Percentiles rank a stretch among this genome's conserved stretches.
Conservation (phyloP, 2,329 filamentous ascomycete genomes). For the Talaromyces sp. region DNA sequence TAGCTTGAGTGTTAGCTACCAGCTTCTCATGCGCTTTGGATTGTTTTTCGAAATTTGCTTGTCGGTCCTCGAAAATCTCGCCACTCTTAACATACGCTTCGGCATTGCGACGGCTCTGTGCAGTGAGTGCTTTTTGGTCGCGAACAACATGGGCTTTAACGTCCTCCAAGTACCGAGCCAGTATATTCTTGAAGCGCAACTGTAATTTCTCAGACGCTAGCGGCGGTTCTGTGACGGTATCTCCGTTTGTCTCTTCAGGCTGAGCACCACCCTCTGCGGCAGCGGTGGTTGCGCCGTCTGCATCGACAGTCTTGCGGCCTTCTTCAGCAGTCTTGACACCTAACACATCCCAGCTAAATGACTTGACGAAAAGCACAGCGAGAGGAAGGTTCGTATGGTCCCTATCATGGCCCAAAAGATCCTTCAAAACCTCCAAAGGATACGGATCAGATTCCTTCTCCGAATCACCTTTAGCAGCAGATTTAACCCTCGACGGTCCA, state of each 20-base stretch:
- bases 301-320: conserved; percentile 78
- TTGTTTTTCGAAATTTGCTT: conserved; percentile 92
- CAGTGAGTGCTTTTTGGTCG: conserved; percentile 86
- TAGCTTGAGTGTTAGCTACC: conserved; percentile 81
- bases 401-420: conserved; percentile 87
- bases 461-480: conserved; percentile 57
- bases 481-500: conserved; percentile 61
- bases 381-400: conserved; percentile 89
- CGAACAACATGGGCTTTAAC: conserved; percentile 83
- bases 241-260: conserved; percentile 37
- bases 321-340: conserved; percentile 73
- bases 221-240: conserved; percentile 59
- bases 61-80: conserved; percentile 95
- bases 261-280: conserved; percentile 37
- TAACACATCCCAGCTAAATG: conserved; percentile 92
- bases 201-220: conserved; percentile 75
- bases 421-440: conserved; percentile 95
- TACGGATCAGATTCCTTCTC: conserved; percentile 80
- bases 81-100: conserved; percentile 98
- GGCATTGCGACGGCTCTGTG: conserved; percentile 88
- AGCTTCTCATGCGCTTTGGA: conserved; percentile 89
- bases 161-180: conserved; percentile 87
- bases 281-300: conserved; percentile 66
- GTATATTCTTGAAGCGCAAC: conserved; percentile 79
- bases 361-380: conserved; percentile 92